Conservation (phyloP, 257 asterid species). For the Lycium barbarum region DNA sequence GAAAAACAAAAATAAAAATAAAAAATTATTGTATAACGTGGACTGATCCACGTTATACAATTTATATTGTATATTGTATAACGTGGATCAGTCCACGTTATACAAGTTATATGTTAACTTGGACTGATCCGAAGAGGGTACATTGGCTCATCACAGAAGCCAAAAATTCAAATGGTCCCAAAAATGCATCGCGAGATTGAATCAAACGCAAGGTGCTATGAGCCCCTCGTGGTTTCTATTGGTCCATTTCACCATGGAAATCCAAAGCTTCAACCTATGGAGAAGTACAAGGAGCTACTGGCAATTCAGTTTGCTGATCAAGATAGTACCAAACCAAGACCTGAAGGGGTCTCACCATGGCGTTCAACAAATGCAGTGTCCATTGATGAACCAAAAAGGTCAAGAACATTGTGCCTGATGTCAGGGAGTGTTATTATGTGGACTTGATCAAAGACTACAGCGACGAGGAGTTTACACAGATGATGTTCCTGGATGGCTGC, state of each 20-base stretch:
- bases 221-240: no score
- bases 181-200: no score
- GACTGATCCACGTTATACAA: no score
- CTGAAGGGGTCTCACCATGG: no score
- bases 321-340: not conserved
- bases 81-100: no score
- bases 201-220: no score
- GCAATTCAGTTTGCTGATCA: not conserved
- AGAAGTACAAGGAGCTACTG: not conserved
- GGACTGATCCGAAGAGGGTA: not conserved
- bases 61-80: no score
- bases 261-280: not conserved
- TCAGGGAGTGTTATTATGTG: not conserved
- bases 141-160: not conserved
- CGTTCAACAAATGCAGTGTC: not conserved
- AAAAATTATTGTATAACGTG: no score
- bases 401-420: not conserved
- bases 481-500: conserved; percentile 35
- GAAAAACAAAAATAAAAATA: no score
- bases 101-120: no score
- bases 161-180: no score
- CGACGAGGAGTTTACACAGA: not conserved
- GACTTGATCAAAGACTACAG: not conserved
- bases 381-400: not conserved
- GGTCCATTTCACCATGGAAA: no score